phyloP scores from a whole-genome alignment of 179 eudicot species.

The Beta macrorhiza region DNA sequence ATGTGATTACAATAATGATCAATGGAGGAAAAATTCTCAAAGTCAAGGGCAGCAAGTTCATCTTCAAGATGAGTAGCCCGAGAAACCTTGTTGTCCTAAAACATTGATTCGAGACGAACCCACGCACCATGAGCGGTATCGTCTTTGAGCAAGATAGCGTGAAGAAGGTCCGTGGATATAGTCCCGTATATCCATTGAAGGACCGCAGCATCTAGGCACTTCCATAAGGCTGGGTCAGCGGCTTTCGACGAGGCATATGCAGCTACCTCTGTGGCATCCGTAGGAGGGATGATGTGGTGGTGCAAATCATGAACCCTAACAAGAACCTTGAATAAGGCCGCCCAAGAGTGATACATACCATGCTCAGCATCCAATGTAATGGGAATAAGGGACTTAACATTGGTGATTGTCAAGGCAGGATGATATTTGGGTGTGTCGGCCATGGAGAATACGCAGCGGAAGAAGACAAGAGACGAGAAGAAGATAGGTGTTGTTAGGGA shows the following conservation, averaged over 20 bases:
- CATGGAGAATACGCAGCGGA: too few relatives aligned
- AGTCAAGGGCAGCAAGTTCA: not conserved
- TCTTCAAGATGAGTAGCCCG: constrained; percentile 5
- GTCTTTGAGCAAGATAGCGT: not conserved
- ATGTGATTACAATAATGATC: not conserved
- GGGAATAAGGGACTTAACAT: not conserved
- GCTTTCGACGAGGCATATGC: not conserved
- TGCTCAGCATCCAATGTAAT: not conserved
- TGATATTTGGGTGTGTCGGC: not conserved
- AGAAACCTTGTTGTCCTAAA: not conserved
- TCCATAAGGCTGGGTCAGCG: not conserved
- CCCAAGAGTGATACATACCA: not conserved
- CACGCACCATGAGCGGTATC: too few relatives aligned
- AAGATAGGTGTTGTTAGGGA: too few relatives aligned
- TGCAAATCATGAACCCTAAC: not conserved
- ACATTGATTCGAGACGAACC: too few relatives aligned
- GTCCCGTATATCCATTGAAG: constrained; percentile 6
- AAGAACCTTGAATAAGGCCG: not conserved
- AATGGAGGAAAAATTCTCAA: not conserved
- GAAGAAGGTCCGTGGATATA: not conserved
- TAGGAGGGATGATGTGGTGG: too few relatives aligned
- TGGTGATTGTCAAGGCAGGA: not conserved
- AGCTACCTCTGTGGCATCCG: not conserved
- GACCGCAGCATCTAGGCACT: not conserved
- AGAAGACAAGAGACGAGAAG: too few relatives aligned